Evolutionary conservation across 1,284 basidiomycete genomes (phyloP).

Genomic region (Wallemia hederae): DNA sequence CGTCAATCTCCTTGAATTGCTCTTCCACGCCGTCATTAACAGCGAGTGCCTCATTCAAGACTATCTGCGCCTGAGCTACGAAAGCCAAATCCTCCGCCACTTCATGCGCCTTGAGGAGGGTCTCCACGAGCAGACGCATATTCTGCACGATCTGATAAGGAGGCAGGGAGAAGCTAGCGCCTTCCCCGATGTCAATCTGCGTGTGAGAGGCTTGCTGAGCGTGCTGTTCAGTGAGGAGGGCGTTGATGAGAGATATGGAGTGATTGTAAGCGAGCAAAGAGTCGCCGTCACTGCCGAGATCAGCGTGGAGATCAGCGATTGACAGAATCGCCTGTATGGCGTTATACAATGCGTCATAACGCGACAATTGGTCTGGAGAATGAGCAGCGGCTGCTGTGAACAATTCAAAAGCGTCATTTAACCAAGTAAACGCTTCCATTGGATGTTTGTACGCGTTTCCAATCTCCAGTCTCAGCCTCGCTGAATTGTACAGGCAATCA

Average conservation of each 20-base stretch:
- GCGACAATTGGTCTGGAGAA: neutral
- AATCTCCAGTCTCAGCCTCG: neutral
- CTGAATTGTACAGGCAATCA: neutral
- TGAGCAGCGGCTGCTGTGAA: neutral
- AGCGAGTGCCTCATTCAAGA: neutral
- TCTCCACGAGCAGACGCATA: neutral
- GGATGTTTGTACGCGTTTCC: neutral
- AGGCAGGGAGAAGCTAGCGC: neutral
- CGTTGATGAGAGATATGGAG: neutral
- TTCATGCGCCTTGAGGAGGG: neutral
- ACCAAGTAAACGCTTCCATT: neutral
- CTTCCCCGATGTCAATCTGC: neutral
- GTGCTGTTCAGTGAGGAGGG: neutral
- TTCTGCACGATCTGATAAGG: neutral
- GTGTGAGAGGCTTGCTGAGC: neutral
- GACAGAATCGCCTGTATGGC: neutral
- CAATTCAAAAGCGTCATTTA: neutral
- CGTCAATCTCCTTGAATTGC: neutral
- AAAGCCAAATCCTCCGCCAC: neutral
- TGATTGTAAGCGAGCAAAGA: neutral
- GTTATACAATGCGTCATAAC: neutral
- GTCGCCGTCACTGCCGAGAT: neutral
- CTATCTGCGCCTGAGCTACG: neutral
- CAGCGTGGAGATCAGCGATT: neutral
- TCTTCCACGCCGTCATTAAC: neutral